Conservation (phyloP, 768 basidiomycete species). For the Coprinopsis marcescibilis region DNA sequence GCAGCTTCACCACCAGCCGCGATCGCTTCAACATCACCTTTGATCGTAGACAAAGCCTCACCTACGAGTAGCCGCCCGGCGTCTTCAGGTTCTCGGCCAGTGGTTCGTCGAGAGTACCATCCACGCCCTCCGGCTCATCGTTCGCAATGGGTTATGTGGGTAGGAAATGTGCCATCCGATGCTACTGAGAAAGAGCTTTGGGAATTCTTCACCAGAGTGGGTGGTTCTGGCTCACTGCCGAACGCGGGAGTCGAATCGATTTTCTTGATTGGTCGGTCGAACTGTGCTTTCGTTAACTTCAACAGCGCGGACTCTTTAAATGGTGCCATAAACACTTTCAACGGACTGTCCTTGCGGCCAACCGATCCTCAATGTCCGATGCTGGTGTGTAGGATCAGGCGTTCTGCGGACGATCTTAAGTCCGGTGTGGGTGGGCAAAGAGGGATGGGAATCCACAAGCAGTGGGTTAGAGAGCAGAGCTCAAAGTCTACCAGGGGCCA, state of each 20-base stretch:
- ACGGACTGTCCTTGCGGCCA: slow-evolving; percentile 65
- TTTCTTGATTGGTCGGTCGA: slow-evolving; percentile 92
- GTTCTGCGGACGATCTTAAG: slow-evolving; percentile 76
- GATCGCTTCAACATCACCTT: slow-evolving; percentile 8
- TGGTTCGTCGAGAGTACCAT: slow-evolving; percentile 53
- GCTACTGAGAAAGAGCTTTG: slow-evolving; percentile 81
- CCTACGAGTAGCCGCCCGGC: slow-evolving; percentile 7
- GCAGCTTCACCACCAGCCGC: slow-evolving; percentile 3
- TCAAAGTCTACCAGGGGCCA: no score
- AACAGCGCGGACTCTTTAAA: slow-evolving; percentile 55
- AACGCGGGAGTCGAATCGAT: slow-evolving; percentile 66
- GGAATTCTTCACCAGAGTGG: slow-evolving; percentile 59
- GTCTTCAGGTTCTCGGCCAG: slow-evolving; percentile 19
- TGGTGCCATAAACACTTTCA: slow-evolving; percentile 65
- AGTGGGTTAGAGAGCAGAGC: slow-evolving; percentile 70
- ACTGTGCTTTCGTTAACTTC: slow-evolving; percentile 92
- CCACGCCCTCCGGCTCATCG: slow-evolving; percentile 68
- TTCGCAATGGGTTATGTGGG: slow-evolving; percentile 96
- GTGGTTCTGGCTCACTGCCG: slow-evolving; percentile 12
- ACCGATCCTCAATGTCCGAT: slow-evolving; percentile 67
- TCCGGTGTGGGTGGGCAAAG: slow-evolving; percentile 92
- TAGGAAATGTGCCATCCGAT: slow-evolving; percentile 84
- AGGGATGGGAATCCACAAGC: slow-evolving; percentile 75
- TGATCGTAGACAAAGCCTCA: slow-evolving; percentile 6
- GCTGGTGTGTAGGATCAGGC: slow-evolving; percentile 78